phyloP scores from a whole-genome alignment of 1,284 basidiomycete species.

The Trichosporon coremiiforme region DNA sequence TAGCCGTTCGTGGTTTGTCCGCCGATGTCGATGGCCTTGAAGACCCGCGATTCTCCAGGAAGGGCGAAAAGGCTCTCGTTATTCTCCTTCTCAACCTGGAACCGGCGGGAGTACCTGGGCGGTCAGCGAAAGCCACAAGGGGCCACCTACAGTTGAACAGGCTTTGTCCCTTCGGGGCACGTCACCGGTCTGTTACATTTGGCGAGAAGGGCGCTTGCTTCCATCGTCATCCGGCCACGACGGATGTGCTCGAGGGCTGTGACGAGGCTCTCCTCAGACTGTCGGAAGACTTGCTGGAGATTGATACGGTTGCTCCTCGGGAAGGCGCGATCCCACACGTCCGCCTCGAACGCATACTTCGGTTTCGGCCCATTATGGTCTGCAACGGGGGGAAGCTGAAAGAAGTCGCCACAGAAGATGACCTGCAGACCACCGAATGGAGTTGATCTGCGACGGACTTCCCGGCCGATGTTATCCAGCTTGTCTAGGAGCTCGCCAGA shows the following conservation, averaged over 20 bases:
- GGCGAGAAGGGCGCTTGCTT: constrained; percentile 32
- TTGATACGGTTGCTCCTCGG: constrained; percentile 33
- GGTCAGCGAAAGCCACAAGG: not conserved
- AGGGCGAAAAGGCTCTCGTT: constrained; percentile 33
- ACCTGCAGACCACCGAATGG: constrained; percentile 95
- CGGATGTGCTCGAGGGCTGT: constrained; percentile 51
- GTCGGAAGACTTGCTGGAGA: constrained; percentile 77
- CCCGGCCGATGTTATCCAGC: constrained; percentile 68
- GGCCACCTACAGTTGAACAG: constrained; percentile 45
- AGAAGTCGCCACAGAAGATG: constrained; percentile 55
- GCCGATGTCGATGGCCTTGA: constrained; percentile 33
- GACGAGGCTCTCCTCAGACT: constrained; percentile 58
- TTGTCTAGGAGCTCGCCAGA: constrained; percentile 75
- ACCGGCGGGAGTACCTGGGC: constrained; percentile 26
- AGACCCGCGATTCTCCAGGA: constrained; percentile 25
- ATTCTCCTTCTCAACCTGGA: constrained; percentile 42
- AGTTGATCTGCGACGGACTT: constrained; percentile 62
- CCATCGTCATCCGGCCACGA: constrained; percentile 31
- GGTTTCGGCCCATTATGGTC: not conserved
- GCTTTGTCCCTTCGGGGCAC: constrained; percentile 43
- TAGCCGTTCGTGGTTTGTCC: constrained; percentile 35
- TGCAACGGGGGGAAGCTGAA: constrained; percentile 77
- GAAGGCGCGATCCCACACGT: constrained; percentile 38
- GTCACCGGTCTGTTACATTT: constrained; percentile 34
- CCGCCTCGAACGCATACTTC: constrained; percentile 44